Percentiles rank a stretch among this genome's conserved stretches.
Evolutionary conservation across 441 rosid species (phyloP).

Genomic region (Brassica hybrid): DNA sequence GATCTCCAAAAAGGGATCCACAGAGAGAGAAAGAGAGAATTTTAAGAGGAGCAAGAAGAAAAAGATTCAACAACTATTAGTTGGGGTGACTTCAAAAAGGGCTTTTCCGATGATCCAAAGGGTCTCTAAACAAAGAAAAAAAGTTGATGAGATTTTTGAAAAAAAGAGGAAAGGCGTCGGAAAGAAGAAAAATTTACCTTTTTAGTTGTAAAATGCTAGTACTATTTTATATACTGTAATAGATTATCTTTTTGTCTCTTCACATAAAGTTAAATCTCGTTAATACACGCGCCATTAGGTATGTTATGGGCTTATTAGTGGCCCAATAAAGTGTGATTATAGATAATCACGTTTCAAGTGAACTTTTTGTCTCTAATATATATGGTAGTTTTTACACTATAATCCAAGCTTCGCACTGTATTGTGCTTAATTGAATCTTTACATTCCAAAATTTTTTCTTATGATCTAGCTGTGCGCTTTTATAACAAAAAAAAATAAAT

Average conservation of each 20-base stretch:
- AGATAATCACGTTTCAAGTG: neutral
- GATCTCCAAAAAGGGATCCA: slow-evolving; percentile 14
- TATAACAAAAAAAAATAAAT: too few species aligned
- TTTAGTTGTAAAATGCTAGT: neutral
- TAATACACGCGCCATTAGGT: neutral
- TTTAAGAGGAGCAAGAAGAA: neutral
- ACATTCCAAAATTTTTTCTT: too few species aligned
- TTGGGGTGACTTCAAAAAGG: slow-evolving; percentile 24
- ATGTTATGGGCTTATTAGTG: neutral
- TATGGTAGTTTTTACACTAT: neutral
- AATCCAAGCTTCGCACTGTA: too few species aligned
- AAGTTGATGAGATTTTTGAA: neutral
- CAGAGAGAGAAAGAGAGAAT: neutral
- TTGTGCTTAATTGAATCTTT: too few species aligned
- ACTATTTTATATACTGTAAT: neutral
- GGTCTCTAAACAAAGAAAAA: slow-evolving; percentile 7
- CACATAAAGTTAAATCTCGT: neutral
- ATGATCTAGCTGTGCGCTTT: too few species aligned
- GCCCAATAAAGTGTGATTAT: neutral
- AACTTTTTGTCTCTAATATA: neutral
- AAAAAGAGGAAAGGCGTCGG: slow-evolving; percentile 22
- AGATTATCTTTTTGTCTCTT: slow-evolving; percentile 5
- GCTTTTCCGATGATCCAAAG: slow-evolving; percentile 45
- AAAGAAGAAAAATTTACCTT: slow-evolving; percentile 5
- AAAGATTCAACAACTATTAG: slow-evolving; percentile 4